Evolutionary conservation across 139 green algal species (phyloP), one percentile per base, ranked within the genome.

Genomic region (Chlamydomonas sp.): DNA sequence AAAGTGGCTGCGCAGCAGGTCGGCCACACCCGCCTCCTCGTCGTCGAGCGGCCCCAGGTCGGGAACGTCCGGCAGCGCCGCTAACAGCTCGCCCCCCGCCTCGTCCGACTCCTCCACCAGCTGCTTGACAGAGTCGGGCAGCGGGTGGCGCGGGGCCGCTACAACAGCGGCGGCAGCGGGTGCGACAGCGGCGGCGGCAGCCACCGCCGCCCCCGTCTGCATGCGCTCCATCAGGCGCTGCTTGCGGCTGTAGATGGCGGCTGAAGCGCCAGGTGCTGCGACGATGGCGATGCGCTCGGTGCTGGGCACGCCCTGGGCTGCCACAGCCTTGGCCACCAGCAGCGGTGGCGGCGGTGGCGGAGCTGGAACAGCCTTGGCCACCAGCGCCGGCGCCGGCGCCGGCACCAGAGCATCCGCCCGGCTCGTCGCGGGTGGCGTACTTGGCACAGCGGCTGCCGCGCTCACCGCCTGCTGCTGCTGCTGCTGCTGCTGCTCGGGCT

Each of bases 171-270:
- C 61, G 1, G 61, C n/a, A 49, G 31, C 59, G 20, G 47, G 39
- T 30, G 60, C 57, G 3, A 33, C 48, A 31, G 64, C 60, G 8
- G 35, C 50, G 2, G 35, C 58, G 26, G 36, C 54, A 8, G 30
- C 63, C 1, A 20, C 71, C 58, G 39, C 26, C 2, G 10, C 33
- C 5, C 71, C 71, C 50, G n/a, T n/a, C n/a, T 72, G 70, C 71
- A 76, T 76, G 3, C 71, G 50, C 71, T 76, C 49, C 58, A 73
- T 33, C 34, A 73, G 58, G 58, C 36, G n/a, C 24, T 5, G 37
- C 3, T 22, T 58, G 36, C 36, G 10, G 22, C 63, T 34, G 36
- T 5, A 6, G 2, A 35, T 29, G 63, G 2, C 39, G 38, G 3
- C 5, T 34, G 35, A 48, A 68, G 61, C 8, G 39, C 60, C 29